Evolutionary conservation across 2,329 filamentous ascomycete species (phyloP).

Genomic region (Exophiala phaeomuriformis): DNA sequence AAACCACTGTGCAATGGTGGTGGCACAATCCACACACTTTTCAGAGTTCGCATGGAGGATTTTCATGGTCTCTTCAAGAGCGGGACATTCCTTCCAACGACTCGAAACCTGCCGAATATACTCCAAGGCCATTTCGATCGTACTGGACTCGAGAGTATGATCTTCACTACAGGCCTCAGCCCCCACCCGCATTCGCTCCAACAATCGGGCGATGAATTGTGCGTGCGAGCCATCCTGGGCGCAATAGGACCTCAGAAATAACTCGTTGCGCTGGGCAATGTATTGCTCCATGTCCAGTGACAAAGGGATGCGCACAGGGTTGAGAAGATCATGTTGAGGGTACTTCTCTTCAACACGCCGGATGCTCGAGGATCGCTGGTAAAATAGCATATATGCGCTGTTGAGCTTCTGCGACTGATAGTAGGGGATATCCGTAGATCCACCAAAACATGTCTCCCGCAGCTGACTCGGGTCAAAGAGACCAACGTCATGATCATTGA

Average conservation of each 20-base stretch:
- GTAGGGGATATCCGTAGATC: conserved; percentile 47
- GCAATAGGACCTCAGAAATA: conserved; percentile 68
- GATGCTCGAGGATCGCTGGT: conserved; percentile 69
- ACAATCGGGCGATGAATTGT: conserved; percentile 56
- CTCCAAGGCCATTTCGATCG: conserved; percentile 40
- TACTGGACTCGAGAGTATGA: conserved; percentile 39
- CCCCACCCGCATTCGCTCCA: conserved; percentile 49
- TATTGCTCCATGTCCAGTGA: conserved; percentile 43
- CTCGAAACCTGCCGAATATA: conserved; percentile 71
- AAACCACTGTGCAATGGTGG: conserved; percentile 22
- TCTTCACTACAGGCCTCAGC: conserved; percentile 45
- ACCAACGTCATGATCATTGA: conserved; percentile 82
- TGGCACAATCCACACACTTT: conserved; percentile 20
- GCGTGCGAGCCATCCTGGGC: conserved; percentile 68
- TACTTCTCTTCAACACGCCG: conserved; percentile 47
- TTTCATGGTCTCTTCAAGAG: conserved; percentile 52
- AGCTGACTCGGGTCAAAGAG: conserved; percentile 68
- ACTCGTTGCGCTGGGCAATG: conserved; percentile 65
- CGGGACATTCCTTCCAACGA: conserved; percentile 60
- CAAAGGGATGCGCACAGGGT: conserved; percentile 44
- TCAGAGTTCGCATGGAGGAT: conserved; percentile 50
- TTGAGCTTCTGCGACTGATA: conserved; percentile 55
- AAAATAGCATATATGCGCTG: conserved; percentile 98
- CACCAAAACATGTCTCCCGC: conserved; percentile 73
- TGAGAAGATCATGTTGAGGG: conserved; percentile 39